These are phyloP conservation scores for Pugionium dolabratum DNA, from an alignment of 345 rosid species.

Conservation along the genomic window DNA sequence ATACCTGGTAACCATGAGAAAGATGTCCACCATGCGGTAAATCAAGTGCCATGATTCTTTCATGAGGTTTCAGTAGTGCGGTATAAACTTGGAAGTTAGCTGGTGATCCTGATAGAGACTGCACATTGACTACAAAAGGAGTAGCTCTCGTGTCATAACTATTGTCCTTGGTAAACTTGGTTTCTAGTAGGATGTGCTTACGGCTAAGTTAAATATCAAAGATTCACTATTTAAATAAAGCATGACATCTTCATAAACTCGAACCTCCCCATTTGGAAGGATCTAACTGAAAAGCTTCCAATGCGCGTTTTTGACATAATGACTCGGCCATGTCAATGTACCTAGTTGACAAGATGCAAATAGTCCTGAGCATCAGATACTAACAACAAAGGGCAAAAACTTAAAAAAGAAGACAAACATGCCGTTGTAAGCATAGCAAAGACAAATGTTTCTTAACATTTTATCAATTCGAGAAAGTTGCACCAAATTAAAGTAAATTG, in stretches of 20 bases:
- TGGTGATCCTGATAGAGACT: conserved; percentile 93
- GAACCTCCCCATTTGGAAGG: conserved; percentile 97
- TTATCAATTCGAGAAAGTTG: neutral
- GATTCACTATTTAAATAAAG: neutral
- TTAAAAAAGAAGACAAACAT: neutral
- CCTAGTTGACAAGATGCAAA: conserved; percentile 45
- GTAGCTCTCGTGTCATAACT: conserved; percentile 27
- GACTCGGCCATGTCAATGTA: conserved; percentile 95
- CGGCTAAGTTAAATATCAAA: conserved; percentile 4
- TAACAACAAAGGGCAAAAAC: conserved; percentile 3
- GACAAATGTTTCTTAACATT: neutral
- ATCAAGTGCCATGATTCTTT: conserved; percentile 96
- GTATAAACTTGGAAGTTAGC: conserved; percentile 95
- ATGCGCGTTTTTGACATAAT: conserved; percentile 86
- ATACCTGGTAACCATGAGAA: conserved; percentile 99
- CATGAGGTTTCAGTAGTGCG: conserved; percentile 89
- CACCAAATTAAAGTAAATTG: conserved; percentile 1
- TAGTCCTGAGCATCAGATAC: conserved; percentile 8
- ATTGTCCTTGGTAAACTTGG: neutral
- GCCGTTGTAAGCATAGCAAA: neutral
- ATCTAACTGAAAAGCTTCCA: conserved; percentile 83
- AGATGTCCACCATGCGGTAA: conserved; percentile 99
- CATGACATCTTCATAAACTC: conserved; percentile 1
- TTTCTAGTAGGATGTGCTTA: conserved; percentile 10
- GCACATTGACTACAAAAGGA: conserved; percentile 79